Conservation (phyloP, 2,329 filamentous ascomycete genomes). For the Cercospora zeina region DNA sequence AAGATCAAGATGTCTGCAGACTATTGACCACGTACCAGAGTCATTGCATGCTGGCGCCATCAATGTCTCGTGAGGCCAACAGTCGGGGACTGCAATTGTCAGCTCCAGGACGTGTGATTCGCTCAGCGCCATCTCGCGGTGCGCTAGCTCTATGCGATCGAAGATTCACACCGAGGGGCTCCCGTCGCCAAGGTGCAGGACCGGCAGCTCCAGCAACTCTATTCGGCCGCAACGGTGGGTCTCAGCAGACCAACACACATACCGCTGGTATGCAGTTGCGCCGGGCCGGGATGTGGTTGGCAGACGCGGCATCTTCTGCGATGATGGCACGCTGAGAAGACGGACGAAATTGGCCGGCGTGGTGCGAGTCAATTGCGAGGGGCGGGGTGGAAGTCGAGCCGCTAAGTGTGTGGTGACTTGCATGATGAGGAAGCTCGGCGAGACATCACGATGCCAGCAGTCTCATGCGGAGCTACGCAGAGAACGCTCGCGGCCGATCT, state of each 20-base stretch:
- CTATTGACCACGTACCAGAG: conserved; percentile 1
- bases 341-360: background rate
- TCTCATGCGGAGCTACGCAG: too few relatives aligned
- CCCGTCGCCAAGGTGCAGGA: conserved; percentile 1
- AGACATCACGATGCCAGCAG: background rate
- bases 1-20: conserved; percentile 1
- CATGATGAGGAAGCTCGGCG: background rate
- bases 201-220: background rate
- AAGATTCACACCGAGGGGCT: conserved; percentile 5
- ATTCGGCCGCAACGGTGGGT: background rate
- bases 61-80: background rate
- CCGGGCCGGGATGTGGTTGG: background rate
- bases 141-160: background rate
- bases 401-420: background rate
- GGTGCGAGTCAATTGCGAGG: background rate
- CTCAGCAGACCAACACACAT: conserved; percentile 2
- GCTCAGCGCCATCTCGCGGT: background rate
- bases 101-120: conserved; percentile 3
- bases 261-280: background rate
- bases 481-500: too few relatives aligned
- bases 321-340: background rate
- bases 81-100: background rate
- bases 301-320: background rate
- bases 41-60: conserved; percentile 8
- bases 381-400: background rate